Base-by-base conservation (phyloP, 202 grass and related monocot species). In the Elaeis oleifera region DNA sequence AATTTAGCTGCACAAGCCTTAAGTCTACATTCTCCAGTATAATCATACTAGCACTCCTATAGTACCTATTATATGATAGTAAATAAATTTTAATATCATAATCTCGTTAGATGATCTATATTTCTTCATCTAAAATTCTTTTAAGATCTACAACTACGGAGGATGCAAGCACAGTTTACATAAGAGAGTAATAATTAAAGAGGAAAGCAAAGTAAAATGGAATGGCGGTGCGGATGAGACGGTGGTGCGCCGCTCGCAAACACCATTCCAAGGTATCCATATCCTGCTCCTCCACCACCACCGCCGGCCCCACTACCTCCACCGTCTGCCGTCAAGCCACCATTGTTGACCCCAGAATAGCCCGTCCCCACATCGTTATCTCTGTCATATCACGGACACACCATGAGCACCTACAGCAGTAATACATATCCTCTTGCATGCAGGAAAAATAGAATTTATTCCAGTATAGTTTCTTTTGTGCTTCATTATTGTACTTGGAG, bases 231-330 rank as follows among this genome's bases (percentile, higher is more conserved):
- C 9, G 27, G 36, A 52, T 19, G 19, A 36, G 24, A 6, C 31
- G 17, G 23, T 20, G 56, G 21, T 23, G 65, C 72, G 61, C 49
- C 49, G 22, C 68, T 80, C 24, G 49, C 79, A 2, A 85, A 90
- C 20, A 85, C 79, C 82, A 85, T 83, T 5, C 87, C 87, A 4
- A 80, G 73, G 27, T 14, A 65, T 19, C 86, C 86, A 39, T 83
- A 80, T 0, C 69, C 86, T n/a, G 18, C 9, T 24, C 23, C 56
- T 64, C 71, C 67, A 0, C 71, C 23, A 24, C 23, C 31, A 13
- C 50, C 26, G 1, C 15, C 18, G 4, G 28, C 28, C 28, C 16
- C 22, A 0, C 70, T 28, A 0, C 50, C 21, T 4, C 55, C 70
- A 16, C 64, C 23, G 1, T 60, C 63, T 14, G 3, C 13, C 11